These are phyloP conservation scores for Pythium apleroticum DNA, from an alignment of 352 stramenopile genomes.

Conservation along the genomic window DNA sequence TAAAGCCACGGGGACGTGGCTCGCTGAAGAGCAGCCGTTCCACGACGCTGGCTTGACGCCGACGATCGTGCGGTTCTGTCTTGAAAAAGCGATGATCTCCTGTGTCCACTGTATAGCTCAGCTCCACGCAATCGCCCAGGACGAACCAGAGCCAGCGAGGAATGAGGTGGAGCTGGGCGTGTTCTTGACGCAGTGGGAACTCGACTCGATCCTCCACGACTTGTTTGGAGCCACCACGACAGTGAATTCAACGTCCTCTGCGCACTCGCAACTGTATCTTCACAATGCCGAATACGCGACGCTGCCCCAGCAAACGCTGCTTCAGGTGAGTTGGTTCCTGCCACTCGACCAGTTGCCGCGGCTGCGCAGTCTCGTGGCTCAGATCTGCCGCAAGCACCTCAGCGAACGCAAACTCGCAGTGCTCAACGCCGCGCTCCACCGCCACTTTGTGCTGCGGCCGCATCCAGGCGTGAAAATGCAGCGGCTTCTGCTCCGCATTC, in stretches of 20 bases:
- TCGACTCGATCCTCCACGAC: conserved; percentile 43
- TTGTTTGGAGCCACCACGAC: conserved; percentile 23
- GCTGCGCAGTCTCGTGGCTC: conserved; percentile 47
- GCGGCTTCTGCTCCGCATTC: conserved; percentile 37
- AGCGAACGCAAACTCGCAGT: conserved; percentile 51
- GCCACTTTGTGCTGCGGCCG: conserved; percentile 46
- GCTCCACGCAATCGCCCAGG: conserved; percentile 36
- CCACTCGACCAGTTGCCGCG: conserved; percentile 51
- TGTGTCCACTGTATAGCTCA: conserved; percentile 41
- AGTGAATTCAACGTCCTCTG: background rate
- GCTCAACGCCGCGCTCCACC: conserved; percentile 48
- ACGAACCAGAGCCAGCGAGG: conserved; percentile 14
- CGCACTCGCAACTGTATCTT: background rate
- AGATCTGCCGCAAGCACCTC: conserved; percentile 55
- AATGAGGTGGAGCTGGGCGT: conserved; percentile 29
- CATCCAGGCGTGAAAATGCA: conserved; percentile 39
- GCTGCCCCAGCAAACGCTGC: conserved; percentile 28
- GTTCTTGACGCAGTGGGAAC: conserved; percentile 59
- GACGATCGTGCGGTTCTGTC: conserved; percentile 53
- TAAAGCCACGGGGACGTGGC: conserved; percentile 5
- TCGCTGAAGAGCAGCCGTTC: conserved; percentile 29
- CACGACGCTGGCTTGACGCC: conserved; percentile 42
- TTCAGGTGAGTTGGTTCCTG: conserved; percentile 66
- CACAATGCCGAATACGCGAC: conserved; percentile 20
- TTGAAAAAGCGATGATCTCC: conserved; percentile 47